Evolutionary conservation across 768 basidiomycete genomes (phyloP), one percentile per base, ranked within the genome.

Genomic region (Termitomyces sp.): DNA sequence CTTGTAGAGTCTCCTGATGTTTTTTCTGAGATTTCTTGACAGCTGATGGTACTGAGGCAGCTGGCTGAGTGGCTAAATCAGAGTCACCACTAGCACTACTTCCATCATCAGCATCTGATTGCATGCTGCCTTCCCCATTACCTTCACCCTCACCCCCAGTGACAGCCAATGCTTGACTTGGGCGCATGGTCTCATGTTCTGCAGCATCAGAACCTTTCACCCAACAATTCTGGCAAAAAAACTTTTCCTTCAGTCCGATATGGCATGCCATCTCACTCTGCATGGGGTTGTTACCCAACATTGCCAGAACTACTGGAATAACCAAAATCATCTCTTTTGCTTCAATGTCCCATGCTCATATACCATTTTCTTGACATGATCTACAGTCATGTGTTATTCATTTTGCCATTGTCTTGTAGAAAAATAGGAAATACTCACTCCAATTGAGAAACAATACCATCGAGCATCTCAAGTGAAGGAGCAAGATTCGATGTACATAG

Each of bases 241-340:
- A 68, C 30, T 73, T 75, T 0, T 71, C 76, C 0, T 46, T 54
- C 9, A 76, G 56, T 0, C 76, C 79, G 56, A 79, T 71, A 49
- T 82, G 81, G 48, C 72, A 79, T 0, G 77, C 71, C 57, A 80
- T 64, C 61, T 80, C 75, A 45, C 77, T 73, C 34, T 74, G 75
- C 79, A 79, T 79, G 0, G 77, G 79, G 60, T 82, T 80, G 57
- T 82, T 76, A 0, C 78, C 79, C 0, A 74, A 66, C 10, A 77
- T 33, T 0, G 72, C 73, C 0, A 76, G 63, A 4, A 74, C 60
- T 2, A 32, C 51, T 0, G 70, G 70, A 37, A 76, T 62, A 0
- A 76, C 32, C 2, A 76, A 62, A 2, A 73, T 65, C 0, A 57
- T 49, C 53, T 76, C 74, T 4, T 70, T 57, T 0, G 34, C 9